Base-by-base conservation (phyloP, 345 rosid species). In the Turnera subulata region DNA sequence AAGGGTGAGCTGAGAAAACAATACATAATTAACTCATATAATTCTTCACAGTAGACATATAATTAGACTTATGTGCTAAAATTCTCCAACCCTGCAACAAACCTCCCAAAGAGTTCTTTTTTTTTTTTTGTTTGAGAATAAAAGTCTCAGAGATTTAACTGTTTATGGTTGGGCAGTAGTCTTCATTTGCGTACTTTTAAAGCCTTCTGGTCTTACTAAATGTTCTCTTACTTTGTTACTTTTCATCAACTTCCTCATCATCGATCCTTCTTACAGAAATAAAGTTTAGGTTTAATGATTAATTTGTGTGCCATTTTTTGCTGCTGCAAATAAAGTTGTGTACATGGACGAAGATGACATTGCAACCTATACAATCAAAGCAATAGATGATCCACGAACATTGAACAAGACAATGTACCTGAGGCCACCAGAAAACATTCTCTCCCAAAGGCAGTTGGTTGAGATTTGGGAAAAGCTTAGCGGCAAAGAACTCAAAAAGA, bases 311-410 rank as follows among this genome's bases (percentile, higher is more conserved):
- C n/a, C n/a, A n/a, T n/a, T 29, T 29, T 29, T 11, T 61, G 40
- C 1, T 40, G 22, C n/a, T n/a, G n/a, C n/a, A n/a, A n/a, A n/a
- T 17, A n/a, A 72, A 86, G 95, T 56, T 39, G 84, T 76, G 56
- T 78, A 49, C 1, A 71, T 83, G 68, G 88, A 83, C 19, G 98
- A 92, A 62, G 85, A 84, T 11, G 98, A 92, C 50, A 53, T 77
- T 11, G 93, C 74, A 5, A 82, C 75, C 6, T 92, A 80, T 56
- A 57, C 98, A 0, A 79, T 86, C 11, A 75, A 84, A 50, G 56
- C 98, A 20, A 50, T 86, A 3, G 82, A 84, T 46, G 97, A 89
- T 66, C 93, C 85, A 0, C 72, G 85, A 43, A 79, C 86, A 0
- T 7, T 75, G 60, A 92, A 83, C 74, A 92, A 78, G 55, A 89